A percentile compares a stretch with the other conserved stretches of the same genome.
These are phyloP conservation scores for Endoconidiophora polonica DNA, from an alignment of 2,329 filamentous ascomycete genomes.

Conservation along the genomic window DNA sequence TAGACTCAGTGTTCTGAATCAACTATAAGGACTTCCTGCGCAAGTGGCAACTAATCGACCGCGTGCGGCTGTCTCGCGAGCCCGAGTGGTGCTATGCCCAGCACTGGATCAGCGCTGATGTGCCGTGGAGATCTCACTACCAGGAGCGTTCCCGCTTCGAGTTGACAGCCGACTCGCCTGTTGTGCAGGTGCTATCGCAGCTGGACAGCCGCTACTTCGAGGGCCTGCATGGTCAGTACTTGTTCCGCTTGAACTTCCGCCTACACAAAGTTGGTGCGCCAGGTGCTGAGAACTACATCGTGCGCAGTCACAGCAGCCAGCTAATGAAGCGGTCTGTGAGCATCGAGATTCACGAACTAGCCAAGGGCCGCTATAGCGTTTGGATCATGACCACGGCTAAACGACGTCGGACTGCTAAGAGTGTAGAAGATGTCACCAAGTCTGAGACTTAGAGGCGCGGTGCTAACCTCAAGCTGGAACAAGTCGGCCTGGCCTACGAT, in stretches of 20 bases:
- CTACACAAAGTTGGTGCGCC: conserved; percentile 28
- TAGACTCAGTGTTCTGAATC: conserved; percentile 49
- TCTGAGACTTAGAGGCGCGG: conserved; percentile 27
- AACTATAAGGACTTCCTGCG: conserved; percentile 44
- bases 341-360: conserved; percentile 38
- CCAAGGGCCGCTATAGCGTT: conserved; percentile 38
- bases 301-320: conserved; percentile 41
- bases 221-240: conserved; percentile 43
- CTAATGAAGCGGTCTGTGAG: conserved; percentile 41
- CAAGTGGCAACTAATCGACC: conserved; percentile 45
- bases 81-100: conserved; percentile 40
- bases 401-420: conserved; percentile 25
- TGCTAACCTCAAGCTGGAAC: conserved; percentile 38
- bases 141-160: conserved; percentile 44
- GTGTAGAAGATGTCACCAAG: conserved; percentile 41
- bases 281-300: conserved; percentile 40
- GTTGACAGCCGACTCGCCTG: conserved; percentile 36
- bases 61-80: conserved; percentile 44
- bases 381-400: conserved; percentile 38
- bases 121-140: conserved; percentile 45
- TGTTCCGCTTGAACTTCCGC: conserved; percentile 32
- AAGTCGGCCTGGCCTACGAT: conserved; percentile 42
- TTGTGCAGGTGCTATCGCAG: conserved; percentile 44
- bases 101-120: conserved; percentile 44
- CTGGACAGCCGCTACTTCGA: conserved; percentile 46